Conservation (phyloP, 352 stramenopile species). For the Globisporangium spiculum region DNA sequence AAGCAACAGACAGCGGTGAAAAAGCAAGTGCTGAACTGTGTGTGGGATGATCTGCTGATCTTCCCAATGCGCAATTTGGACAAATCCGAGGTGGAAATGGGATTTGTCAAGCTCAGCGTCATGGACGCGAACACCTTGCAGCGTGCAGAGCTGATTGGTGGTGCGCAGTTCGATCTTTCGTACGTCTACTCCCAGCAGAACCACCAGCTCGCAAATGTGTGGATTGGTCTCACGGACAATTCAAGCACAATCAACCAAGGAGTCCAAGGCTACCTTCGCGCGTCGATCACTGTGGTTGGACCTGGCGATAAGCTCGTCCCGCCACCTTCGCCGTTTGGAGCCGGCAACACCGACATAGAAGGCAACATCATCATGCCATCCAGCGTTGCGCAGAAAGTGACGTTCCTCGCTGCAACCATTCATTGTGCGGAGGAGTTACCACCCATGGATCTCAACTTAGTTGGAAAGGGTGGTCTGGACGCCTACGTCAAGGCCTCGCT, state of each 20-base stretch:
- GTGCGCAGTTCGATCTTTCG: constrained; percentile 82
- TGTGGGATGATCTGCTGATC: constrained; percentile 85
- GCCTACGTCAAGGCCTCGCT: constrained; percentile 68
- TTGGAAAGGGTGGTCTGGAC: constrained; percentile 64
- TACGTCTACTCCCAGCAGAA: constrained; percentile 87
- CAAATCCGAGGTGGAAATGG: constrained; percentile 82
- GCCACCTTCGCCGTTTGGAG: constrained; percentile 59
- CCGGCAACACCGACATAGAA: constrained; percentile 38
- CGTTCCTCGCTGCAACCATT: constrained; percentile 68
- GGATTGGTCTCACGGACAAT: constrained; percentile 89
- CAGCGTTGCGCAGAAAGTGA: constrained; percentile 66
- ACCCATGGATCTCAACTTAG: constrained; percentile 67
- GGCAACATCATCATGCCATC: constrained; percentile 79
- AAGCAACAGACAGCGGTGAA: constrained; percentile 83
- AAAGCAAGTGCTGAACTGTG: constrained; percentile 84
- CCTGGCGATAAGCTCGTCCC: constrained; percentile 81
- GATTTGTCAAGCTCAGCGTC: constrained; percentile 73
- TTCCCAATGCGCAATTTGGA: constrained; percentile 76
- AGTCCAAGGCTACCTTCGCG: constrained; percentile 89
- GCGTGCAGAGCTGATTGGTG: constrained; percentile 88
- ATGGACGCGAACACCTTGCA: constrained; percentile 87
- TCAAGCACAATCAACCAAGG: constrained; percentile 76
- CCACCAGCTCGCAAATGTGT: constrained; percentile 89
- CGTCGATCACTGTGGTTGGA: constrained; percentile 86
- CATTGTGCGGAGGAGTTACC: constrained; percentile 70